Evolutionary conservation across 1,284 basidiomycete species (phyloP), one percentile per base, ranked within the genome.

Genomic region (Sporisorium iseilematis-ciliati): DNA sequence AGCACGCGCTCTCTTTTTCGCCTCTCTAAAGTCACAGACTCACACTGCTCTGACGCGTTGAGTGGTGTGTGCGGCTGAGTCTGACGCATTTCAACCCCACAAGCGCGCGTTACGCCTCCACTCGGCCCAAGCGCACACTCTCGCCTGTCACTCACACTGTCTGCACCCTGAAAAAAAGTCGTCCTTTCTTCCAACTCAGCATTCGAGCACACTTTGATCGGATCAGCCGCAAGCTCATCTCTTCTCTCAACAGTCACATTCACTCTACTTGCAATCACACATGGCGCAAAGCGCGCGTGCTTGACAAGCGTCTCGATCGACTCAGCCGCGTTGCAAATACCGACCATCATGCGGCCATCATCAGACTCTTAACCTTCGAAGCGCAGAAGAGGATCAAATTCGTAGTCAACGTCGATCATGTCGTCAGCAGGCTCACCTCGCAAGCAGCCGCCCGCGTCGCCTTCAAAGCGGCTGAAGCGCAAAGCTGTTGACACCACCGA

Each of bases 381-480:
- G 7, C 48, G 31, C 48, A 31, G 20, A 6, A 29, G 43, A 12
- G 3, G 26, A 23, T 4, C 23, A 14, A 4, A 25, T 7, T 25
- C 21, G 43, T 14, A 7, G 41, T 21, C 18, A 42, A 42, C 2
- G 7, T 16, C 45, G 42, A 41, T 4, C 29, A 72, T 71, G 68
- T 62, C 63, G 33, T 18, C 58, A 2, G 16, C 63, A 26, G 49
- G 42, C 14, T 56, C 62, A 6, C 54, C 62, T 10, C 61, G 57
- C 49, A 65, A 59, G 38, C 56, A 51, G 10, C 20, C 57, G 0
- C 31, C 53, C 40, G 25, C 57, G 2, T 56, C 54, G 14, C 57
- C 57, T 12, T 26, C 56, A 8, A 52, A 56, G 16, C 57, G 54
- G 12, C 61, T 53, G 25, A 70, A 70, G 35, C 67, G 67, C 26